Conservation (phyloP, 2,329 filamentous ascomycete genomes). For the Trichoderma gracile region DNA sequence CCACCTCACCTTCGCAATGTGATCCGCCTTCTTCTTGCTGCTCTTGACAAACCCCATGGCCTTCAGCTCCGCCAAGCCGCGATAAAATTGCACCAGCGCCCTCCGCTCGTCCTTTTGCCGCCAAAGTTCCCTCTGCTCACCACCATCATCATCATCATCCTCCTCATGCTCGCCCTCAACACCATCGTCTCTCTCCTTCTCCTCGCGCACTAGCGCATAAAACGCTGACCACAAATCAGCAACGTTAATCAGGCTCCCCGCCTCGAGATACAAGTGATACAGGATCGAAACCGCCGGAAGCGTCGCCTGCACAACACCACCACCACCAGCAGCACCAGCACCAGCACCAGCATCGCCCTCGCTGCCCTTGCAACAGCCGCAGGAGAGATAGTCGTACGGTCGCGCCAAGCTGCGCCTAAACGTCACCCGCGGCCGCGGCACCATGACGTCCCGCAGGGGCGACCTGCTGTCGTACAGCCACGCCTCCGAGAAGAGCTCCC, state of each 20-base stretch:
- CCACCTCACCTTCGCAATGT: constrained; percentile 87
- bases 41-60: constrained; percentile 84
- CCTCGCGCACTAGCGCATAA: constrained; percentile 58
- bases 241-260: constrained; percentile 74
- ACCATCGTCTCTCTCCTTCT: constrained; percentile 27
- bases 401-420: constrained; percentile 70
- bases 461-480: constrained; percentile 73
- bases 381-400: constrained; percentile 77
- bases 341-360: constrained; percentile 34
- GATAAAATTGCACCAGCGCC: constrained; percentile 77
- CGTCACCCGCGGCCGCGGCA: constrained; percentile 68
- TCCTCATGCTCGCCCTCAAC: constrained; percentile 35
- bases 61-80: constrained; percentile 79
- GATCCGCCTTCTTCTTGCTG: constrained; percentile 89
- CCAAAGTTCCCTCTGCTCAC: constrained; percentile 45
- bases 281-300: constrained; percentile 71
- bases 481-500: constrained; percentile 66
- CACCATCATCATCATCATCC: constrained; percentile 47
- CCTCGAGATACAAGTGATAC: constrained; percentile 78
- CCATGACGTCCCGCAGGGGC: constrained; percentile 72
- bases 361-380: constrained; percentile 63
- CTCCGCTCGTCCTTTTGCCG: constrained; percentile 52
- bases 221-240: constrained; percentile 81
- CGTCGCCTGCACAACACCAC: constrained; percentile 50
- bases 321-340: no score